Conservation (phyloP, 805 yeast species). For the Pichia nakasei region DNA sequence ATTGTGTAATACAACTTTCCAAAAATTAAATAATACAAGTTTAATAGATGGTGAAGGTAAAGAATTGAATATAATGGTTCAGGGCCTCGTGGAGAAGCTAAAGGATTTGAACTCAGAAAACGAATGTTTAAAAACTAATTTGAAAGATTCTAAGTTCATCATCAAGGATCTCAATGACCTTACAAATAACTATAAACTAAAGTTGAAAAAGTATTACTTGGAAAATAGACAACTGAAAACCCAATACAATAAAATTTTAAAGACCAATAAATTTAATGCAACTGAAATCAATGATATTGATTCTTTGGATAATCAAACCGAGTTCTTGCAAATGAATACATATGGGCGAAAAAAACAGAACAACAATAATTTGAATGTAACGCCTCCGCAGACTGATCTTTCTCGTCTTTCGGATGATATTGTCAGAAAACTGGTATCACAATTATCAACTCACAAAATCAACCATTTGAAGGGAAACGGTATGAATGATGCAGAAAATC, state of each 20-base stretch:
- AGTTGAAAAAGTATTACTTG: conserved; percentile 10
- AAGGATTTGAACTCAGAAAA: conserved; percentile 6
- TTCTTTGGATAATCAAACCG: conserved; percentile 8
- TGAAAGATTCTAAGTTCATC: conserved; percentile 20
- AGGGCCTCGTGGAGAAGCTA: conserved; percentile 3
- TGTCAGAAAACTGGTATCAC: conserved; percentile 1
- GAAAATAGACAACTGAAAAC: conserved; percentile 8
- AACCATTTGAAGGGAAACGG: not conserved
- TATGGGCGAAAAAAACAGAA: too few species aligned
- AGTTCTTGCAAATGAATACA: not conserved
- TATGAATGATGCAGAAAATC: not conserved
- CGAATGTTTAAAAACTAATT: not conserved
- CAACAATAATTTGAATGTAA: not conserved
- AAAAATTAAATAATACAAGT: conserved; percentile 5
- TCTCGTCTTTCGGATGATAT: conserved; percentile 4
- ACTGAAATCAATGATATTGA: conserved; percentile 3
- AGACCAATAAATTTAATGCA: not conserved
- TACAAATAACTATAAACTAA: conserved; percentile 10
- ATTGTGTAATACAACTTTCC: conserved; percentile 5
- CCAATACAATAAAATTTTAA: too few species aligned
- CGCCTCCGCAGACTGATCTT: not conserved
- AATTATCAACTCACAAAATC: conserved; percentile 2
- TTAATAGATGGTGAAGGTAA: conserved; percentile 9
- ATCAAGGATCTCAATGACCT: conserved; percentile 15
- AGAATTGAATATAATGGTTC: conserved; percentile 8